Base-by-base conservation (phyloP, 1,284 basidiomycete genomes). In the Tylopilus sp. region DNA sequence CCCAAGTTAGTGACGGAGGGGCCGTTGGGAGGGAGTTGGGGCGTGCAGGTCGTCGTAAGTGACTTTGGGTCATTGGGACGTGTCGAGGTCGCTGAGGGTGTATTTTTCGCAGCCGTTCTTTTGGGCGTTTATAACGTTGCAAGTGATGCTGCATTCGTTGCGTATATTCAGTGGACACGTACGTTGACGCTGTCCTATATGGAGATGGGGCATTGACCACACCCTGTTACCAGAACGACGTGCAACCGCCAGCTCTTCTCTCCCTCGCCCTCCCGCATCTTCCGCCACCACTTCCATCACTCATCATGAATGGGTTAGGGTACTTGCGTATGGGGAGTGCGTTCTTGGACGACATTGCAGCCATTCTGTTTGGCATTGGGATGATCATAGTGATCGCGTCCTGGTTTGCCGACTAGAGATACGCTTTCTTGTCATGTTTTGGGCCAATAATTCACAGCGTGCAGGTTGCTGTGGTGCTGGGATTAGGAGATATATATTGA, bases 61-160 rank as follows among this genome's bases (percentile, higher is more conserved):
- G 38, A 1, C 46, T 38, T 41, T 2, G 31, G 13, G 19, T 6
- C 31, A 6, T 16, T 38, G n/a, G 29, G 9, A 23, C n/a, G n/a
- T 39, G 35, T 40, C 7, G 42, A 41, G 49, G 48, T 53, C 35
- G 52, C 41, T 58, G 9, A 59, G 18, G 28, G 13, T 12, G 41
- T 9, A 3, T 28, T 45, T 33, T 0, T n/a, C n/a, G 10, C 54
- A 89, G 86, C 81, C 84, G 1, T 88, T 90, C 71, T 86, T 89
- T 65, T 87, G 83, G 81, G 82, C 78, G 15, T 89, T 90, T 55
- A 77, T 79, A 34, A 84, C 86, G 1, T 61, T 89, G 4, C 77
- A 89, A 55, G 72, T 89, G 16, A 73, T 74, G 12, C 59, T 90
- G 41, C 85, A 89, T 56, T 86, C 86, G 13, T 61, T 82, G 56